A percentile compares a stretch with the other conserved stretches of the same genome.
phyloP scores from a whole-genome alignment of 805 yeast species.

The Blastobotrys peoriensis region DNA sequence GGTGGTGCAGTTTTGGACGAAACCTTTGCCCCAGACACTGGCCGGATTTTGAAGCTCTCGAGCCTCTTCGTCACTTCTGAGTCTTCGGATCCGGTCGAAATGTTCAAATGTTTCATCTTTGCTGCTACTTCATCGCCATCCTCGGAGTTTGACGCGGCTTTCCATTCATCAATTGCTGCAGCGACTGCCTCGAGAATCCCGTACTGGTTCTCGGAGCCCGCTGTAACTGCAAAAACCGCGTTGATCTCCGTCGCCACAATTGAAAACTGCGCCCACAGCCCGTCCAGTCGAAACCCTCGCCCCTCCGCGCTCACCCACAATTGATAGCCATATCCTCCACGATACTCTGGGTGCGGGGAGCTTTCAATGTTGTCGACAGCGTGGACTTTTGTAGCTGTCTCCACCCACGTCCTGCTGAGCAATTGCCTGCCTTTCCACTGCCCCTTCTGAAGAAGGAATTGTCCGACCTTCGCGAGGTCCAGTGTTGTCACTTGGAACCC shows the following conservation, averaged over 20 bases:
- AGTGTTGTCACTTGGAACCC: conserved; percentile 14
- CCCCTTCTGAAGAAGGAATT: conserved; percentile 10
- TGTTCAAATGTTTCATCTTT: too few species aligned
- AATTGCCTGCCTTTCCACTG: conserved; percentile 14
- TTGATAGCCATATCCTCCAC: conserved; percentile 15
- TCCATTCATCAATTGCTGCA: background rate
- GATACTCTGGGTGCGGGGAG: conserved; percentile 2
- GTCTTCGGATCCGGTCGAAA: conserved; percentile 1
- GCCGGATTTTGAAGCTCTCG: background rate
- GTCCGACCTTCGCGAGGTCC: conserved; percentile 15
- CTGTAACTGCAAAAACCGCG: conserved; percentile 12
- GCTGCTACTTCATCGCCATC: too few species aligned
- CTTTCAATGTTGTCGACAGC: conserved; percentile 1
- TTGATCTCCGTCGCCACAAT: conserved; percentile 9
- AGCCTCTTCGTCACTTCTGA: background rate
- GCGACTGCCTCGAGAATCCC: conserved; percentile 7
- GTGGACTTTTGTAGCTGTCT: conserved; percentile 9
- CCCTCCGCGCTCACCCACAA: conserved; percentile 9
- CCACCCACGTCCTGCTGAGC: conserved; percentile 9
- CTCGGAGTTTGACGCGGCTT: background rate
- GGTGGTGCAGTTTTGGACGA: background rate
- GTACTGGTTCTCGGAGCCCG: conserved; percentile 6
- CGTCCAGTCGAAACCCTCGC: conserved; percentile 12
- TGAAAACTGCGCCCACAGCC: conserved; percentile 14
- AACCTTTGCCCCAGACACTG: background rate